Evolutionary conservation across 148 eudicot species (phyloP).

Genomic region (Simmondsia chinensis): DNA sequence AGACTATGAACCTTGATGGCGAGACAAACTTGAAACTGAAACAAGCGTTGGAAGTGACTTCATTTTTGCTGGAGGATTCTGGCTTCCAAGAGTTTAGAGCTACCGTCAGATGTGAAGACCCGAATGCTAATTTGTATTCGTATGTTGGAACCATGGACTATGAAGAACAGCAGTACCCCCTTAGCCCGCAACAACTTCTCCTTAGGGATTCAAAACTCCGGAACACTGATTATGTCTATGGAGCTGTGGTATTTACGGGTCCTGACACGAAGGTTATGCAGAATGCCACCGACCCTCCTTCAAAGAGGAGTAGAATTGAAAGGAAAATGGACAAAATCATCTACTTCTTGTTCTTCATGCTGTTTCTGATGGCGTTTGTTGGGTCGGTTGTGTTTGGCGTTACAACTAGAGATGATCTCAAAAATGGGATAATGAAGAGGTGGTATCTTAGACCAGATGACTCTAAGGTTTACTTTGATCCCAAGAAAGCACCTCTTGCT

Average conservation of each 20-base stretch:
- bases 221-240: constrained; percentile 77
- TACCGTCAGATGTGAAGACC: constrained; percentile 81
- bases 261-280: constrained; percentile 92
- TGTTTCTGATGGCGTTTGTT: constrained; percentile 48
- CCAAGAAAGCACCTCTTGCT: constrained; percentile 44
- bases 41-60: constrained; percentile 71
- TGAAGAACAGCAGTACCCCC: constrained; percentile 53
- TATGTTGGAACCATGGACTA: constrained; percentile 83
- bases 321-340: constrained; percentile 84
- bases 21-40: constrained; percentile 93
- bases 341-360: constrained; percentile 52
- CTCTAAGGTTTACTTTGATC: constrained; percentile 41
- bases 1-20: constrained; percentile 98
- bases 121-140: constrained; percentile 79
- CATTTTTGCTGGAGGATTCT: constrained; percentile 46
- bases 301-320: constrained; percentile 88
- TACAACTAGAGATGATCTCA: constrained; percentile 47
- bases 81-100: constrained; percentile 54
- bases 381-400: constrained; percentile 83
- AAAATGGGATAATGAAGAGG: constrained; percentile 41
- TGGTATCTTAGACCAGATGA: constrained; percentile 85
- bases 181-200: constrained; percentile 77
- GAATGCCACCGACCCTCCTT: constrained; percentile 86
- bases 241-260: constrained; percentile 89
- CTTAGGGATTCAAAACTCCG: constrained; percentile 84